A percentile compares a stretch with the other conserved stretches of the same genome.
Evolutionary conservation across 768 basidiomycete genomes (phyloP).

Genomic region (Agaricus subrufescens): DNA sequence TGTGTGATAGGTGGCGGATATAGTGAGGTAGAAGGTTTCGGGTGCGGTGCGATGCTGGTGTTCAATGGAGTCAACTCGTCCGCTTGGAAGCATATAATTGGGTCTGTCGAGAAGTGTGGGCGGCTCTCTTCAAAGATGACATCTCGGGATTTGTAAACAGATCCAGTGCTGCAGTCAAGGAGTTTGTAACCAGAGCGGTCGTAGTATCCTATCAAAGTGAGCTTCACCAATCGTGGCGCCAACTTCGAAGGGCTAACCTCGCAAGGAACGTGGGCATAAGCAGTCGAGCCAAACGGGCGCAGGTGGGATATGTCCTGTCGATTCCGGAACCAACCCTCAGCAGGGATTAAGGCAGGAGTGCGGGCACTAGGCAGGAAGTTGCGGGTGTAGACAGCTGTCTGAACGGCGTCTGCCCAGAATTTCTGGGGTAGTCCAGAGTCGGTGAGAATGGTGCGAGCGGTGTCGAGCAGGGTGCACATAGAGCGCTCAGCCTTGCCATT

Average conservation of each 20-base stretch:
- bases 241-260: slow-evolving; percentile 9
- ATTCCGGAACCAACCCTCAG: slow-evolving; percentile 12
- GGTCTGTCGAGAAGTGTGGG: neutral
- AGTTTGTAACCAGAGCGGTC: slow-evolving; percentile 18
- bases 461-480: too few species aligned
- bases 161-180: slow-evolving; percentile 6
- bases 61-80: too few species aligned
- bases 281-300: slow-evolving; percentile 23
- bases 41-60: too few species aligned
- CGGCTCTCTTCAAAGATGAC: slow-evolving; percentile 22
- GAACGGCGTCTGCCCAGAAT: too few species aligned
- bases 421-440: too few species aligned
- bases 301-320: slow-evolving; percentile 25
- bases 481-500: too few species aligned
- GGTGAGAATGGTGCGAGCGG: too few species aligned
- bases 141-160: slow-evolving; percentile 14
- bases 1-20: too few species aligned
- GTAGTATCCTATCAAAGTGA: slow-evolving; percentile 19
- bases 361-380: too few species aligned
- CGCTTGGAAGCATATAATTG: neutral
- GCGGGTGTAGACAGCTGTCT: too few species aligned
- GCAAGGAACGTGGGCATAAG: slow-evolving; percentile 22
- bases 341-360: too few species aligned
- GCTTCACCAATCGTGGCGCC: slow-evolving; percentile 13
- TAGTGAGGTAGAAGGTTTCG: too few species aligned